Base-by-base conservation (phyloP, 495 filamentous ascomycete genomes). In the Bryoglossum gracile region DNA sequence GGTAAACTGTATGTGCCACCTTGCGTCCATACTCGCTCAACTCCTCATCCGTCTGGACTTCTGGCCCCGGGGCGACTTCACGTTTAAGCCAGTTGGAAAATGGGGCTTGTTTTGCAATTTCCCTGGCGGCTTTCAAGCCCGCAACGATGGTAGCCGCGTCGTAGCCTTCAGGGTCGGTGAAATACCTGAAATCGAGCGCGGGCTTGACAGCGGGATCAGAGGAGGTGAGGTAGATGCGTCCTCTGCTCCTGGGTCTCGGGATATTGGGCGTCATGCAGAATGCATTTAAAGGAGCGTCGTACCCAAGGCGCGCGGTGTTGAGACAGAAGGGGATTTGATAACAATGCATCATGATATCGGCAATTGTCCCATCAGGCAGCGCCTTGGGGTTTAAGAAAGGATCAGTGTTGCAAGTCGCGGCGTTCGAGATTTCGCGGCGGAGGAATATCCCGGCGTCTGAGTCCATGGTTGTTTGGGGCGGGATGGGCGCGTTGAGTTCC, bases 241-340 rank as follows among this genome's bases (percentile, higher is more conserved):
- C 87, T 19, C 81, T 75, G 22, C 81, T 86, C n/a, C 83, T 75
- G 14, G 87, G 83, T 3, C 85, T 82, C 5, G 87, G 87, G 56
- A 90, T 92, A 65, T 92, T 92, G 52, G 87, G 87, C 40, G 86
- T 90, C 86, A 92, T 89, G 75, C 86, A 90, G 67, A 92, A 92
- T 45, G 86, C 86, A 59, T 89, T 78, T 24, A 81, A 68, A 23
- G 84, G 83, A 14, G 68, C 71, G n/a, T 62, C 62, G 56, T 90
- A 89, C 36, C 86, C 86, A 5, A 91, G 69, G n/a, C 86, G 74
- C 4, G 67, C 62, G 41, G 77, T 84, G 69, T 84, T 84, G 48
- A 84, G 72, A 33, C 78, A 82, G 65, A 89, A 89, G 25, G 85
- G 86, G 47, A 89, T 89, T 64, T 92, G 87, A 65, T 90, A 90